These are phyloP conservation scores for Hyphopichia burtonii DNA, from an alignment of 1,139 yeast species.

Conservation along the genomic window DNA sequence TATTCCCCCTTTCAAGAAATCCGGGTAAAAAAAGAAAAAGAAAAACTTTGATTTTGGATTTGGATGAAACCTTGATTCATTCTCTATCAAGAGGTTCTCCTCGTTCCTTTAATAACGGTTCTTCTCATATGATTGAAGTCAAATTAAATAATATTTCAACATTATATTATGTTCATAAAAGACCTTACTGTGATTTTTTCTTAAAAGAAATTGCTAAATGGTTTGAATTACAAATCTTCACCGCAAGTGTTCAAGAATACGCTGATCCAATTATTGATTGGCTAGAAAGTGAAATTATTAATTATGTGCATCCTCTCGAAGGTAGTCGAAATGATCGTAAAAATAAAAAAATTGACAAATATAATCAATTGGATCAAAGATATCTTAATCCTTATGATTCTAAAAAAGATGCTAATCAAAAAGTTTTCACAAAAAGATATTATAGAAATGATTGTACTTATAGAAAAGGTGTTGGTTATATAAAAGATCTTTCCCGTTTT, in stretches of 20 bases:
- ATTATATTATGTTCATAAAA: slow-evolving; percentile 82
- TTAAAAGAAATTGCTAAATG: slow-evolving; percentile 75
- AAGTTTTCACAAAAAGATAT: slow-evolving; percentile 55
- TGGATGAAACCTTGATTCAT: slow-evolving; percentile 93
- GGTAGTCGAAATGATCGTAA: slow-evolving; percentile 6
- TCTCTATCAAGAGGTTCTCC: slow-evolving; percentile 70
- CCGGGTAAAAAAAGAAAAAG: slow-evolving; percentile 36
- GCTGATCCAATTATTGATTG: slow-evolving; percentile 97
- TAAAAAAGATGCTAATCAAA: not conserved
- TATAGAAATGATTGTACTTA: slow-evolving; percentile 82
- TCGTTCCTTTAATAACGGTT: slow-evolving; percentile 43
- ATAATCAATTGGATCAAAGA: slow-evolving; percentile 2
- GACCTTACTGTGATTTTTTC: slow-evolving; percentile 89
- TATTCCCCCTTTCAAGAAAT: slow-evolving; percentile 43
- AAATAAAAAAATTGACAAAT: slow-evolving; percentile 1
- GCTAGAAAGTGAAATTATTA: slow-evolving; percentile 49
- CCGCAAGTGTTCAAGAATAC: slow-evolving; percentile 92
- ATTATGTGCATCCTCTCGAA: slow-evolving; percentile 10
- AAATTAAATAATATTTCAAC: slow-evolving; percentile 69
- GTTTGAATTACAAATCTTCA: slow-evolving; percentile 87
- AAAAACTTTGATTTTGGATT: slow-evolving; percentile 79
- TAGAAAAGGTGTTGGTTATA: slow-evolving; percentile 78
- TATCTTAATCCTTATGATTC: not conserved
- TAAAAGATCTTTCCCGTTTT: slow-evolving; percentile 71
- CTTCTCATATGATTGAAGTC: slow-evolving; percentile 81